These are phyloP conservation scores for Pseudomassariella vexata DNA, from an alignment of 2,329 filamentous ascomycete genomes.

Conservation along the genomic window DNA sequence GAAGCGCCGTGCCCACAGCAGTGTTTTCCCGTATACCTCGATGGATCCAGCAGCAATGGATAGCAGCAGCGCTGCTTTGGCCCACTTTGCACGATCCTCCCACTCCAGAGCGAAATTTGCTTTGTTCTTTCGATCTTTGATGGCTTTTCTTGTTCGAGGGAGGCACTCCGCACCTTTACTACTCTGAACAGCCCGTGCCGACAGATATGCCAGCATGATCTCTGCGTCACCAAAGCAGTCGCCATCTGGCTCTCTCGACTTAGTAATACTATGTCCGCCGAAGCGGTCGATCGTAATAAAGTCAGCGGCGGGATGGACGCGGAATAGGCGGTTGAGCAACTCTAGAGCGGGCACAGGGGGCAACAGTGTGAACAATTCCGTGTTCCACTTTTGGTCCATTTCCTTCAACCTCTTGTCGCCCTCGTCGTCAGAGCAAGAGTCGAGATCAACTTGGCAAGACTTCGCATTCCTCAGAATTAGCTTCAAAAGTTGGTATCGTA, in stretches of 20 bases:
- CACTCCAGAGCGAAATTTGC: conserved; percentile 1
- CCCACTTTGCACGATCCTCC: conserved; percentile 6
- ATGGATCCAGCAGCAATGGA: conserved; percentile 12
- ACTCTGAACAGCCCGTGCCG: not conserved
- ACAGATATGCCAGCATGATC: conserved; percentile 1
- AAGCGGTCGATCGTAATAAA: no score
- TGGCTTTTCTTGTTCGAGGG: not conserved
- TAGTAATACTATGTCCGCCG: no score
- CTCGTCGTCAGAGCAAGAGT: not conserved
- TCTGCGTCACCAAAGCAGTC: not conserved
- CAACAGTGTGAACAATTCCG: not conserved
- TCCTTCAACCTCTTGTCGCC: not conserved
- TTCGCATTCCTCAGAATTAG: not conserved
- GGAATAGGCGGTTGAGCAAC: not conserved
- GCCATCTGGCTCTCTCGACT: no score
- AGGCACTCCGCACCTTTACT: not conserved
- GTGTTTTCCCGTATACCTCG: conserved; percentile 8
- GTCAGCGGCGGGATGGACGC: not conserved
- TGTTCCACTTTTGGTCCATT: not conserved
- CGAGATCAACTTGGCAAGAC: not conserved
- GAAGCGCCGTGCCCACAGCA: conserved; percentile 13
- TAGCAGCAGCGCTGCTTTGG: conserved; percentile 6
- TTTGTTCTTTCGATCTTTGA: conserved; percentile 3
- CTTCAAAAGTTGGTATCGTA: conserved; percentile 1
- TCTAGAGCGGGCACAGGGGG: not conserved